Evolutionary conservation across 169 alveolate species (phyloP), one percentile per base, ranked within the genome.

Genomic region (Cryptosporidium sp.): DNA sequence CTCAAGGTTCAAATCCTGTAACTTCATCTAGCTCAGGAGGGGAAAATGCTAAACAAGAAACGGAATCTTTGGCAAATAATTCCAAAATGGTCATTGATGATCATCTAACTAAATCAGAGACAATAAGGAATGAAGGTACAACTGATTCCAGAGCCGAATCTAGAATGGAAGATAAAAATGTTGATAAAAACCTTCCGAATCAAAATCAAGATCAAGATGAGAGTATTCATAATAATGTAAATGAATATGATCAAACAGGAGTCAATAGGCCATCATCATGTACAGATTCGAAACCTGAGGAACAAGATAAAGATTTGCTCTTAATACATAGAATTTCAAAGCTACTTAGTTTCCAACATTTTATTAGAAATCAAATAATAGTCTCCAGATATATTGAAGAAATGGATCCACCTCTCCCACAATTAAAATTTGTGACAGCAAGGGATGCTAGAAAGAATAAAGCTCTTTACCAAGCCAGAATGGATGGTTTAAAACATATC

Each of bases 311-410:
- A 7, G 72, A 65, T 33, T 65, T 65, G 6, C 6, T 31, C 2
- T 37, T 44, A 2, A 23, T 45, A 1, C 70, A 18, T 44, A 16
- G 75, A 35, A 80, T 80, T n/a, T 21, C 89, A 10, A 80, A 65
- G 52, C 48, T 80, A 35, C 23, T 65, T 16, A 65, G 48, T 42
- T 80, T 80, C n/a, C 89, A 80, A 14, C 80, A 80, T 14, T 80
- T 60, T 62, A 80, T 80, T 37, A 37, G 89, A 62, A 80, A 80
- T 29, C 89, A 80, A 51, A 52, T 80, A 8, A 45, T 80, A 29
- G 89, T 80, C n/a, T 80, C 89, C 51, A 80, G 89, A 62, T 80
- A 80, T 48, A 42, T 65, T 37, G 89, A 80, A 65, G 89, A 80
- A 31, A 80, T 80, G 89, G 70, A 42, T 3, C 89, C 89, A 14